Evolutionary conservation across 2,329 filamentous ascomycete genomes (phyloP).

Genomic region (Fusarium longipes): DNA sequence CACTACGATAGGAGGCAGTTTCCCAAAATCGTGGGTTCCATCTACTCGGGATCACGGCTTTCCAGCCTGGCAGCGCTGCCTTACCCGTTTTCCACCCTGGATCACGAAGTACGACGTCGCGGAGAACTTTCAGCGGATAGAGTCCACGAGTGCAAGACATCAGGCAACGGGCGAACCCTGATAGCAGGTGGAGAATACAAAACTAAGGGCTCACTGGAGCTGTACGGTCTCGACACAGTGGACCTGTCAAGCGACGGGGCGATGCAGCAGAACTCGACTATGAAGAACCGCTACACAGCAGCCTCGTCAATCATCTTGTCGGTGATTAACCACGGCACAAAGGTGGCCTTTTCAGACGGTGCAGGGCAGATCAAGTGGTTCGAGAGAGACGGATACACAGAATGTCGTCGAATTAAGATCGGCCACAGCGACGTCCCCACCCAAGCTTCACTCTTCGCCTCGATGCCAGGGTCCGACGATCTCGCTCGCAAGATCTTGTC

Average conservation of each 20-base stretch:
- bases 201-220: conserved; percentile 86
- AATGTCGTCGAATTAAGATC: conserved; percentile 65
- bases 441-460: conserved; percentile 62
- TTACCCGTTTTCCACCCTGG: conserved; percentile 72
- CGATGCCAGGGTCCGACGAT: conserved; percentile 70
- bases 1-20: conserved; percentile 91
- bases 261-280: conserved; percentile 59
- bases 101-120: conserved; percentile 67
- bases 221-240: conserved; percentile 72
- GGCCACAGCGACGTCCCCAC: conserved; percentile 64
- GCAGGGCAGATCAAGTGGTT: conserved; percentile 90
- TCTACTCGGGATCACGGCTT: conserved; percentile 85
- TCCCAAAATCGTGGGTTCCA: conserved; percentile 78
- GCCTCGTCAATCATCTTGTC: conserved; percentile 84
- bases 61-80: conserved; percentile 78
- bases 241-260: conserved; percentile 44
- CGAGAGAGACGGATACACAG: conserved; percentile 81
- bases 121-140: conserved; percentile 67
- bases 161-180: conserved; percentile 70
- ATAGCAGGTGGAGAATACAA: conserved; percentile 92
- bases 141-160: conserved; percentile 64
- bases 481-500: conserved; percentile 84
- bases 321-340: conserved; percentile 82
- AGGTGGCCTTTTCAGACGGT: conserved; percentile 85
- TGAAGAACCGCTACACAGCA: conserved; percentile 86